phyloP scores from a whole-genome alignment of 2,329 filamentous ascomycete genomes.

The Lecanicillium sp. region DNA sequence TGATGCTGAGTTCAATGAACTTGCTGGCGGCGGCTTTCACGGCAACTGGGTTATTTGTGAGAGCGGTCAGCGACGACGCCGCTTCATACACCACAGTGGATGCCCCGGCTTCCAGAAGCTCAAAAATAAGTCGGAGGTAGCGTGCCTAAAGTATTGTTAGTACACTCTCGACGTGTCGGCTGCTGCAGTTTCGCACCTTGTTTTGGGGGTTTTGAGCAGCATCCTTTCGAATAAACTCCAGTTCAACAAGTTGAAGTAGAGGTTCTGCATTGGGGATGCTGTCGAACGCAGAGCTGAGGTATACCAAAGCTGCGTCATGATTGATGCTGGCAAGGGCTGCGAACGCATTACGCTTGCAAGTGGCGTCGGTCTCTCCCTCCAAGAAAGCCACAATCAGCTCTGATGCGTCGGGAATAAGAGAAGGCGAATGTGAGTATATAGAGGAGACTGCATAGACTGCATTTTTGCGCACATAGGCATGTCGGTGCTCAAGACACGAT shows the following conservation, averaged over 20 bases:
- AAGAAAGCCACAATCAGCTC: constrained; percentile 88
- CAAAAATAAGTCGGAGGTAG: constrained; percentile 91
- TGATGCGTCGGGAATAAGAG: constrained; percentile 88
- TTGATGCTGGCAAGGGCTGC: constrained; percentile 84
- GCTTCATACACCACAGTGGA: constrained; percentile 97
- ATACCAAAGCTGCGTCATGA: constrained; percentile 85
- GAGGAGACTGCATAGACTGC: constrained; percentile 91
- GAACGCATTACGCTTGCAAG: constrained; percentile 97
- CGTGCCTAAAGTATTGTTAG: constrained; percentile 49
- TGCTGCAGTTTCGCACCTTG: constrained; percentile 52
- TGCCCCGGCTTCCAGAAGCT: constrained; percentile 84
- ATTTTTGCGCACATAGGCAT: constrained; percentile 97
- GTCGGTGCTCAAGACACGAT: constrained; percentile 87
- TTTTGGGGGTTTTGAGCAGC: constrained; percentile 90
- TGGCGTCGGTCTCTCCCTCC: constrained; percentile 82
- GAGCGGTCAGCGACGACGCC: constrained; percentile 83
- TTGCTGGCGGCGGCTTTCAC: constrained; percentile 95
- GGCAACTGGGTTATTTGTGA: constrained; percentile 93
- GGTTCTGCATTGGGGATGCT: constrained; percentile 92
- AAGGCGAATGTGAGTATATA: constrained; percentile 84
- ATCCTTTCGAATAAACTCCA: constrained; percentile 97
- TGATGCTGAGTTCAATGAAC: constrained; percentile 94
- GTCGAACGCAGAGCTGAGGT: constrained; percentile 83
- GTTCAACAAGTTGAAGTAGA: constrained; percentile 81
- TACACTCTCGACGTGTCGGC: constrained; percentile 17